Percentiles rank a stretch among this genome's conserved stretches.
phyloP scores from a whole-genome alignment of 2,329 filamentous ascomycete genomes.

The Fusarium neocosmosporiellum region DNA sequence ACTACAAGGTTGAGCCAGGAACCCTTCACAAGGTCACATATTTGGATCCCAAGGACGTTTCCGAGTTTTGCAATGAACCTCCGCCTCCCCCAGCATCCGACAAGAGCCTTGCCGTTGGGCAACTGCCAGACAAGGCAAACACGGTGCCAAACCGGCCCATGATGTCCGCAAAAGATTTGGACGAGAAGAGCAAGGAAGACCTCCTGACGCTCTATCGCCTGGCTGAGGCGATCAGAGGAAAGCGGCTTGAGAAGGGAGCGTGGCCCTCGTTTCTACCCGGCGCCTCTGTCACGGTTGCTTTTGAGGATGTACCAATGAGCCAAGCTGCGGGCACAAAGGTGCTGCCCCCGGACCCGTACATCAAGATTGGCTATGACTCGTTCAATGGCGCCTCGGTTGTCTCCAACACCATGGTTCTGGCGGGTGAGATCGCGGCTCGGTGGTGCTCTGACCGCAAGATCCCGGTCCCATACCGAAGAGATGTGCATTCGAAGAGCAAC shows the following conservation, averaged over 20 bases:
- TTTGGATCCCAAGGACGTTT: conserved; percentile 64
- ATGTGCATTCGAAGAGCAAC: conserved; percentile 55
- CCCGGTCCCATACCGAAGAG: conserved; percentile 68
- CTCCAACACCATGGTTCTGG: conserved; percentile 66
- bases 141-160: conserved; percentile 54
- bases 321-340: conserved; percentile 26
- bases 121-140: conserved; percentile 25
- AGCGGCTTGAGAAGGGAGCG: conserved; percentile 60
- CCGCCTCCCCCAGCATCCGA: conserved; percentile 31
- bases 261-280: conserved; percentile 60
- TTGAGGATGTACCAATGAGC: conserved; percentile 47
- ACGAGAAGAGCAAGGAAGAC: conserved; percentile 55
- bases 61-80: conserved; percentile 55
- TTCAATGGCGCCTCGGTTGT: conserved; percentile 51
- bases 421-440: conserved; percentile 69
- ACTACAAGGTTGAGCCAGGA: conserved; percentile 65
- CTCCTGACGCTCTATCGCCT: conserved; percentile 61
- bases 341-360: conserved; percentile 62
- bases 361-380: conserved; percentile 50
- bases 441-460: conserved; percentile 70
- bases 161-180: conserved; percentile 56
- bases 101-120: conserved; percentile 46
- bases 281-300: conserved; percentile 57
- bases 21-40: conserved; percentile 66
- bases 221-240: conserved; percentile 56